Evolutionary conservation across 805 yeast species (phyloP), one percentile per base, ranked within the genome.

Genomic region (Soucietia sequanensis): DNA sequence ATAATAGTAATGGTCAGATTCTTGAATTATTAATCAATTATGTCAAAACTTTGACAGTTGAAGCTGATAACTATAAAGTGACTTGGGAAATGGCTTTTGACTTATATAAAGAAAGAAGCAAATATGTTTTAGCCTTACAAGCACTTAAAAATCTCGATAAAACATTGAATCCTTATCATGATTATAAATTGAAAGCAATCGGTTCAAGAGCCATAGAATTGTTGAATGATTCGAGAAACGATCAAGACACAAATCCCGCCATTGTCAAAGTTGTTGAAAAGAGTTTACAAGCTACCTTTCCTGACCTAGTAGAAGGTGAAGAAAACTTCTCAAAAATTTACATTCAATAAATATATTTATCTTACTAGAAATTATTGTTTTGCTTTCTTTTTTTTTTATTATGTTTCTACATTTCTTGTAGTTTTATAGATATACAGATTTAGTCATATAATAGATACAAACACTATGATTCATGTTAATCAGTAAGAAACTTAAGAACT

Each of bases 121-220:
- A 72, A 44, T 74, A 63, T 38, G 68, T 70, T 6, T 58, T 73
- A 42, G 70, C 74, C 13, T 55, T 68, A 33, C 77, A 63, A 45
- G 65, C 75, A 2, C 42, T 70, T 38, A 65, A 65, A 43, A 71
- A 57, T 43, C 70, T 75, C 53, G 62, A 60, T 43, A 58, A 58
- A 31, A 48, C 63, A 4, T 48, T 54, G 17, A 70, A 65, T 33
- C 47, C 49, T 2, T 15, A 32, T 12, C 50, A 42, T 6, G 38
- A 38, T 11, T 42, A 37, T 16, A 50, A 44, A 16, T 30, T 34
- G 26, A 53, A 47, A 31, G 16, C 42, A n/a, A 52, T 62, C 27
- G 62, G 50, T 2, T 48, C 59, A 5, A 56, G 54, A 39, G 67
- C 67, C 3, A 48, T 58, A 12, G 48, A 58, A 32, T 57, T 70